Conservation (phyloP, 2,329 filamentous ascomycete genomes). For the Elsinoe batatas region DNA sequence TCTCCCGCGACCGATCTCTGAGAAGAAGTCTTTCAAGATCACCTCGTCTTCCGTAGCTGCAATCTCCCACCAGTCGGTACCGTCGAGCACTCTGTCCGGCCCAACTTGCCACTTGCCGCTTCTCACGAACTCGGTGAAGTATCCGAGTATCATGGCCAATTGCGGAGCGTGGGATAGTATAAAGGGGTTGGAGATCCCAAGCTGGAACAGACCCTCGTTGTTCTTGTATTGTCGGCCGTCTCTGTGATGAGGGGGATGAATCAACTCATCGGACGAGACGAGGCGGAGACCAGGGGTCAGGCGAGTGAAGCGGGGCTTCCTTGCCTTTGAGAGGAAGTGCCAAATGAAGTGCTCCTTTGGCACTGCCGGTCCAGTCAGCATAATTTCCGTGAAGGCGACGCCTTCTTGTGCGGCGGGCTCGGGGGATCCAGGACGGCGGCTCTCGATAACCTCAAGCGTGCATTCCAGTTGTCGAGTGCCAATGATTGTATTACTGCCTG, state of each 20-base stretch:
- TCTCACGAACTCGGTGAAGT: background rate
- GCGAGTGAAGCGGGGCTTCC: constrained; percentile 25
- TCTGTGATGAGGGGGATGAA: constrained; percentile 21
- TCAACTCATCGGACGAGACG: constrained; percentile 26
- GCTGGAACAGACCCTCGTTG: background rate
- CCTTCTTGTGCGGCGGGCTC: constrained; percentile 7
- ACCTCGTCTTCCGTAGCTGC: background rate
- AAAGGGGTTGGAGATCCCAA: background rate
- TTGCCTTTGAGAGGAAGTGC: constrained; percentile 24
- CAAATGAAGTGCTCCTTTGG: constrained; percentile 20
- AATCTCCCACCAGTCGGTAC: background rate
- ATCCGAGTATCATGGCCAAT: background rate
- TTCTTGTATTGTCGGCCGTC: background rate
- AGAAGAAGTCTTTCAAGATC: background rate
- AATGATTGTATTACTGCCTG: constrained; percentile 4
- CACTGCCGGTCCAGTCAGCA: constrained; percentile 18
- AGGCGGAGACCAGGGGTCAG: constrained; percentile 26
- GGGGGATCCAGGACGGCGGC: constrained; percentile 1
- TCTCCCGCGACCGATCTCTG: background rate
- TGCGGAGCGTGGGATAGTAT: background rate
- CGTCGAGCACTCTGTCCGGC: background rate
- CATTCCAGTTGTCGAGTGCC: constrained; percentile 23
- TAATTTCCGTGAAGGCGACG: constrained; percentile 17
- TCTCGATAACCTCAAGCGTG: constrained; percentile 24
- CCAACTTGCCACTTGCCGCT: background rate